A percentile compares a stretch with the other conserved stretches of the same genome.
Conservation (phyloP, 805 yeast genomes). For the Kuraishia molischiana region DNA sequence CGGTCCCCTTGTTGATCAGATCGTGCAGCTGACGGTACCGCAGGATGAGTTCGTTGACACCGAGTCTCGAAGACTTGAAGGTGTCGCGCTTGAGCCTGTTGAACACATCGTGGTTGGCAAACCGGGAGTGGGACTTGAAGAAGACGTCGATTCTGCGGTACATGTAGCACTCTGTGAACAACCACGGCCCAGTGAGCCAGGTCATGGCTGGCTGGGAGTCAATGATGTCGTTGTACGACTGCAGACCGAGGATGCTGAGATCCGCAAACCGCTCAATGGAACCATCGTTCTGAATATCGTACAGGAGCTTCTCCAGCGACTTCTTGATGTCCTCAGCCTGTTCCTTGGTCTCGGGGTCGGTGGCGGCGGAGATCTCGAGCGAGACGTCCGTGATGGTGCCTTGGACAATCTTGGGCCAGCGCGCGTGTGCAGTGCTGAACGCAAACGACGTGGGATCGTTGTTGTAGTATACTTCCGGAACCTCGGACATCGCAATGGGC, state of each 20-base stretch:
- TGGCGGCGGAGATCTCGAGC: constrained; percentile 7
- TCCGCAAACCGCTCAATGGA: constrained; percentile 33
- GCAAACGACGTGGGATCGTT: constrained; percentile 76
- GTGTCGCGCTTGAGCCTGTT: constrained; percentile 60
- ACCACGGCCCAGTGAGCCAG: constrained; percentile 90
- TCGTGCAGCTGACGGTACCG: constrained; percentile 38
- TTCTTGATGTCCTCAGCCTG: constrained; percentile 40
- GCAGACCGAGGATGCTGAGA: constrained; percentile 29
- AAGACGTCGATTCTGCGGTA: constrained; percentile 53
- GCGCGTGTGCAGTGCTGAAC: constrained; percentile 57
- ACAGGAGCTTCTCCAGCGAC: constrained; percentile 31
- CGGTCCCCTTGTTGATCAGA: constrained; percentile 12
- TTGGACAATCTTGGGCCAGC: constrained; percentile 83
- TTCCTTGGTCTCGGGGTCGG: constrained; percentile 13
- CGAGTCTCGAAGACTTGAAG: constrained; percentile 62
- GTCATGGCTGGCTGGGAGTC: constrained; percentile 20
- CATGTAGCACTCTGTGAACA: constrained; percentile 74
- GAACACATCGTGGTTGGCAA: constrained; percentile 66
- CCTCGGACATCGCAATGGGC: too few relatives aligned
- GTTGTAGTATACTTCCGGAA: constrained; percentile 49
- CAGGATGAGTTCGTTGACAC: constrained; percentile 73
- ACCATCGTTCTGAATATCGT: constrained; percentile 31
- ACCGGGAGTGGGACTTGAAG: constrained; percentile 28
- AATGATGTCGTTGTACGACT: constrained; percentile 42
- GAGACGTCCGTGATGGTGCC: constrained; percentile 57